Base-by-base conservation (phyloP, 2,329 filamentous ascomycete species). In the Pestalotiopsis sp. region DNA sequence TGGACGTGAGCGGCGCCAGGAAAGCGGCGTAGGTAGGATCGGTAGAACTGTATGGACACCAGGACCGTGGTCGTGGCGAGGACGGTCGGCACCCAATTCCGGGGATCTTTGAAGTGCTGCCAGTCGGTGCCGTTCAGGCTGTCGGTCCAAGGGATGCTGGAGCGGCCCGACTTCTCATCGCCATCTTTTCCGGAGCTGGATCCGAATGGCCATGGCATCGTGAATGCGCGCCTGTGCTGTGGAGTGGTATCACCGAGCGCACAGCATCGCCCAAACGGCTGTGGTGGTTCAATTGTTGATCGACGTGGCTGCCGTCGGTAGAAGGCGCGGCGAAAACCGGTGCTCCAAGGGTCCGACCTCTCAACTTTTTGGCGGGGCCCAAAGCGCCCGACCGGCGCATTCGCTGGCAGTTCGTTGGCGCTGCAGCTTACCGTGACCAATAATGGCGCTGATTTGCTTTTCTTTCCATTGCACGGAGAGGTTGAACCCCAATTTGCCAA, bases 11-110 rank as follows among this genome's bases (percentile, higher is more conserved):
- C 85, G 45, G 93, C 89, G 68, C 90, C 91, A 4, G 94, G 94
- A 68, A 98, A 93, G 66, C 96, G 92, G 45, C 94, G 92, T 63
- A 99, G 84, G 78, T 95, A 96, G 68, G 86, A 91, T 74, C 87
- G 89, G 81, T 95, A 95, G 61, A 95, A 76, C 68, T 85, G 85
- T 62, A 89, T 75, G 31, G 84, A 82, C 23, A 83, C 80, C 39
- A 91, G 78, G 1, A 88, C 86, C 2, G 87, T 84, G 14, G 83
- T 83, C 31, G 89, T 89, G 58, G 89, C 83, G 17, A 89, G 77
- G 39, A 87, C 73, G 2, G 87, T 86, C 27, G 84, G 83, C 63
- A 87, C 79, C 78, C 89, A 82, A 70, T 84, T 87, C 72, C 82
- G 80, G 6, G 87, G 87, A 71, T 88, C 85, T 65, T 81, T 84